Evolutionary conservation across 306 rosid species (phyloP).

Genomic region (Ormosia semicastrata): DNA sequence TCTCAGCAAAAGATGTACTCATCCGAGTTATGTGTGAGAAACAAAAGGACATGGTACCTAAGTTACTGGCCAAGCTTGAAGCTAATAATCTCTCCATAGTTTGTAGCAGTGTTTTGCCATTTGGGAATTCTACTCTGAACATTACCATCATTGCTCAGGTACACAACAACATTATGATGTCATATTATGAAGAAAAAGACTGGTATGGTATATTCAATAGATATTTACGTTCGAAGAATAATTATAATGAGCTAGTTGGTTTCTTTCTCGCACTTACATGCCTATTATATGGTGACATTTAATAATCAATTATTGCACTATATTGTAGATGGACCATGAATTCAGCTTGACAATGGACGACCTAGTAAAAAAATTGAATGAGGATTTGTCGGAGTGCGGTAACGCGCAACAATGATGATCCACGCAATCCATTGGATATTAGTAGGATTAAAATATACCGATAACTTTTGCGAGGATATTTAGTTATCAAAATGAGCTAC

Average conservation of each 20-base stretch:
- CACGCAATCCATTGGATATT: too few relatives aligned
- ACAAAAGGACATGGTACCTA: not conserved
- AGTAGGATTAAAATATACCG: too few relatives aligned
- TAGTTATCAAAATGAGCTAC: too few relatives aligned
- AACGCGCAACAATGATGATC: not conserved
- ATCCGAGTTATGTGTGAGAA: conserved; percentile 3
- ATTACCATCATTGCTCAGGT: conserved; percentile 3
- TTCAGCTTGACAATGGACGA: not conserved
- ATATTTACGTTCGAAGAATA: too few relatives aligned
- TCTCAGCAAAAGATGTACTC: not conserved
- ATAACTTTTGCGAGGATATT: too few relatives aligned
- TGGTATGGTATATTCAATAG: too few relatives aligned
- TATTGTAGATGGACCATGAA: not conserved
- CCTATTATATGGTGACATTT: not conserved
- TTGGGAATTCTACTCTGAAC: not conserved
- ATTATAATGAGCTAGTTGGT: too few relatives aligned
- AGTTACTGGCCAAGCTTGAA: not conserved
- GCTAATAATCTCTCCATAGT: not conserved
- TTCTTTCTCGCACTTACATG: too few relatives aligned
- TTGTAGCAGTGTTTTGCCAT: not conserved
- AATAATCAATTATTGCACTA: not conserved
- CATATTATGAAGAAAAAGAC: too few relatives aligned
- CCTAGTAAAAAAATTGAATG: not conserved
- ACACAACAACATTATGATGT: not conserved
- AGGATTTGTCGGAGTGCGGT: not conserved